Base-by-base conservation (phyloP, 768 basidiomycete species). In the Russula dissimulans region DNA sequence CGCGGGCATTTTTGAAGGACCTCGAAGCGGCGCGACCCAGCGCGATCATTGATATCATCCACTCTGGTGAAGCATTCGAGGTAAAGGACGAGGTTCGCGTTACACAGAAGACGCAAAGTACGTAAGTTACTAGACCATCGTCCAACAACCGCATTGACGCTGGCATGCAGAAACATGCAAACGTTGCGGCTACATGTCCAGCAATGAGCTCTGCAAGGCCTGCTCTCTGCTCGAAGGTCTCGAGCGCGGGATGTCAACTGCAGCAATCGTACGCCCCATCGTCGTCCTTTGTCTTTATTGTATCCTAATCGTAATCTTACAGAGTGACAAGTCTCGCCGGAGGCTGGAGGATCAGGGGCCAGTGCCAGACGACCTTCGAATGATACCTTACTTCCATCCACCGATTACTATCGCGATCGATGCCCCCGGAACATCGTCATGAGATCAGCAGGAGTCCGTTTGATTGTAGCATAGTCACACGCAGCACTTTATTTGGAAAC, bases 31-130 rank as follows among this genome's bases (percentile, higher is more conserved):
- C 94, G 22, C 81, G 97, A 12, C 95, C 97, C 0, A 92, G 89
- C 68, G 91, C 91, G 0, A 97, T 99, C 65, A 91, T 99, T 63
- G 97, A 99, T 71, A 95, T 98, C 61, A 97, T 98, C 32, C 92
- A 97, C 71, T 94, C 90, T 0, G 95, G 95, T 7, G 95, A 97
- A 69, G 86, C 89, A 1, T 94, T 94, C 67, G 90, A 92, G 69
- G 76, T 95, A 22, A 83, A 81, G 64, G 87, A 91, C 49, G 89
- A 89, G 64, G 82, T 95, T n/a, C 90, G 86, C 68, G 85, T 85
- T 12, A 81, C 81, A 0, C 89, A 93, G 71, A 92, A 92, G 70
- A 72, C 78, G 32, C 90, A 94, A 72, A 90, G 94, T 95, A 73
- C 71, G 87, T 77, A 0, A 31, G 44, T 12, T 15, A 44, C 32